A percentile compares a stretch with the other conserved stretches of the same genome.
Evolutionary conservation across 2,329 filamentous ascomycete species (phyloP).

Genomic region (Colletotrichum orchidophilum): DNA sequence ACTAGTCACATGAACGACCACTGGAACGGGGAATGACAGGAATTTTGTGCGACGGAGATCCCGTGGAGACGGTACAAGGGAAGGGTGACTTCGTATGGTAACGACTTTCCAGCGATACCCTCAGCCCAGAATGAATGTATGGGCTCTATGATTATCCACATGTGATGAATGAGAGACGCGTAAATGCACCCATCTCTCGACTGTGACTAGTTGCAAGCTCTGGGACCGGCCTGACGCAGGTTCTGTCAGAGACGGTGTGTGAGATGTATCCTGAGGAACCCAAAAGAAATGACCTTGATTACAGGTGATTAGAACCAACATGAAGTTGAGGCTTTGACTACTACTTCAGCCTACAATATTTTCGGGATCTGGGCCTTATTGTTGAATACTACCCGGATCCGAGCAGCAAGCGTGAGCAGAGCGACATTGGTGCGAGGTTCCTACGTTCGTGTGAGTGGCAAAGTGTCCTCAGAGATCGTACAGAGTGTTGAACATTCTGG

Average conservation of each 20-base stretch:
- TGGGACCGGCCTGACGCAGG: not conserved
- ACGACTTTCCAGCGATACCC: constrained; percentile 22
- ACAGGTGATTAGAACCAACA: not conserved
- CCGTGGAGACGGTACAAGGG: not conserved
- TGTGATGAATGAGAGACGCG: constrained; percentile 15
- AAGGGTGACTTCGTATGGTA: constrained; percentile 14
- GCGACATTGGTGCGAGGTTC: no score
- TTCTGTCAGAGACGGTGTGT: not conserved
- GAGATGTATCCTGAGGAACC: not conserved
- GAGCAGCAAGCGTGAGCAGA: no score
- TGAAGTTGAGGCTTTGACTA: no score
- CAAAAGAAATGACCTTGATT: not conserved
- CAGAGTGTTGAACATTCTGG: not conserved
- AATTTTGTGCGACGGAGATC: not conserved
- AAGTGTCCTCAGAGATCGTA: not conserved
- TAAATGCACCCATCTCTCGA: not conserved
- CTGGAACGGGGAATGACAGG: constrained; percentile 8
- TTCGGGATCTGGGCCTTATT: no score
- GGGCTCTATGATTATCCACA: constrained; percentile 14
- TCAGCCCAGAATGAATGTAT: not conserved
- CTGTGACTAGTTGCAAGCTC: not conserved
- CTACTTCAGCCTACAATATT: not conserved
- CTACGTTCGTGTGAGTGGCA: no score
- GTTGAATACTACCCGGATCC: no score
- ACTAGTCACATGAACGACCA: not conserved